Conservation (phyloP, 352 stramenopile genomes). For the Globisporangium splendens region DNA sequence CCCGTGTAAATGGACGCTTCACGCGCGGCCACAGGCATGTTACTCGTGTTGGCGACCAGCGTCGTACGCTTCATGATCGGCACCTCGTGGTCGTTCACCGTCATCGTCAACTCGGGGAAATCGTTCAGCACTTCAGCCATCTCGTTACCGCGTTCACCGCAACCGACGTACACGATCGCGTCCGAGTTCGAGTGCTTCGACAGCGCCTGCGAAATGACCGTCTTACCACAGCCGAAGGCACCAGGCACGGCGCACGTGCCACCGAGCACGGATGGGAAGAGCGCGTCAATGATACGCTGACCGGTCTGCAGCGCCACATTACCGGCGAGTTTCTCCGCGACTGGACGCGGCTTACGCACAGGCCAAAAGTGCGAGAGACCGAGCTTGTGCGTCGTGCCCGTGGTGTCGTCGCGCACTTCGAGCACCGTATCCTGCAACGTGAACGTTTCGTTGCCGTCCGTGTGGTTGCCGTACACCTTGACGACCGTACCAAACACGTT, state of each 20-base stretch:
- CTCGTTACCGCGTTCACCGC: constrained; percentile 99
- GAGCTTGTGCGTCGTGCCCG: constrained; percentile 93
- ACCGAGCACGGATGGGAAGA: constrained; percentile 99
- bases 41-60: constrained; percentile 99
- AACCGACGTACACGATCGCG: constrained; percentile 99
- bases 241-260: constrained; percentile 98
- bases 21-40: constrained; percentile 99
- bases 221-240: constrained; percentile 99
- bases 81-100: constrained; percentile 95
- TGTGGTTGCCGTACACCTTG: constrained; percentile 96
- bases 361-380: constrained; percentile 98
- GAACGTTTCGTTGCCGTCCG: constrained; percentile 96
- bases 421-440: constrained; percentile 97
- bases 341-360: constrained; percentile 96
- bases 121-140: constrained; percentile 99
- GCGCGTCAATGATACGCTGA: constrained; percentile 98
- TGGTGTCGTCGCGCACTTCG: constrained; percentile 97
- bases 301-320: constrained; percentile 98
- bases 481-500: constrained; percentile 99
- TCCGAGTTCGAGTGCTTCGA: constrained; percentile 99
- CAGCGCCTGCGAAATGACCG: constrained; percentile 98
- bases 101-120: constrained; percentile 99
- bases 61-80: constrained; percentile 99
- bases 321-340: constrained; percentile 97
- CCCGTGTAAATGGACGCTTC: constrained; percentile 99